phyloP scores from a whole-genome alignment of 805 yeast species.

The Ogataea chonburiensis region DNA sequence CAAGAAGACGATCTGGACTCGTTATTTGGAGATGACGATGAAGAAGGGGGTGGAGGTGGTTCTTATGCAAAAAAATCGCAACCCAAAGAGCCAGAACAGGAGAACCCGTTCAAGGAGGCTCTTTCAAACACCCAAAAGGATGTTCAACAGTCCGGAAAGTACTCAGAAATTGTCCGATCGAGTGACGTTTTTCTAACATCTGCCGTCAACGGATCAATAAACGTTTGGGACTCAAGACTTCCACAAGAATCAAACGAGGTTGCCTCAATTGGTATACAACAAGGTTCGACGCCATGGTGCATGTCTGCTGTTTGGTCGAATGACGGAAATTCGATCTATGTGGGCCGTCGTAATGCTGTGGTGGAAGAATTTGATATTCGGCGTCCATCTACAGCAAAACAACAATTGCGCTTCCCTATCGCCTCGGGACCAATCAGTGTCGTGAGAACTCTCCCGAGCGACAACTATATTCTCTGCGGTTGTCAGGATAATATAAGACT shows the following conservation, averaged over 20 bases:
- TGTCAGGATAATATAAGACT: conserved; percentile 87
- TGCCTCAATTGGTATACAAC: conserved; percentile 43
- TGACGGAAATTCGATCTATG: conserved; percentile 75
- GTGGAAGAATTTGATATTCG: conserved; percentile 74
- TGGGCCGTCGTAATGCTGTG: conserved; percentile 85
- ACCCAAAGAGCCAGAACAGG: conserved; percentile 14
- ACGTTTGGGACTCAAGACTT: conserved; percentile 76
- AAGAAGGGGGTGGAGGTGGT: conserved; percentile 16
- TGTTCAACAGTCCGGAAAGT: conserved; percentile 32
- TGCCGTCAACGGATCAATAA: conserved; percentile 76
- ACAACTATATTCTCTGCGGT: conserved; percentile 78
- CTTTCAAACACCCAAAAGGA: conserved; percentile 43
- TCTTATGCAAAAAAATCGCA: conserved; percentile 40
- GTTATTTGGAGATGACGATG: conserved; percentile 27
- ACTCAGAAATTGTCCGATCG: conserved; percentile 26
- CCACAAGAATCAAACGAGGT: conserved; percentile 23
- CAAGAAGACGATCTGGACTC: conserved; percentile 22
- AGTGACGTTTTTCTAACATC: conserved; percentile 70
- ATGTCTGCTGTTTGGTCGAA: conserved; percentile 84
- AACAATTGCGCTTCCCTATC: conserved; percentile 69
- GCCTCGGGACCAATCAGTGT: conserved; percentile 90
- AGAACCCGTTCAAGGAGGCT: conserved; percentile 13
- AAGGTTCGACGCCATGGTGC: conserved; percentile 90
- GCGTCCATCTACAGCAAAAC: conserved; percentile 53
- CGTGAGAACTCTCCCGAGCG: conserved; percentile 76